These are phyloP conservation scores for Mortierella sp. DNA, from an alignment of 371 early-diverging fungal genomes.

Conservation along the genomic window DNA sequence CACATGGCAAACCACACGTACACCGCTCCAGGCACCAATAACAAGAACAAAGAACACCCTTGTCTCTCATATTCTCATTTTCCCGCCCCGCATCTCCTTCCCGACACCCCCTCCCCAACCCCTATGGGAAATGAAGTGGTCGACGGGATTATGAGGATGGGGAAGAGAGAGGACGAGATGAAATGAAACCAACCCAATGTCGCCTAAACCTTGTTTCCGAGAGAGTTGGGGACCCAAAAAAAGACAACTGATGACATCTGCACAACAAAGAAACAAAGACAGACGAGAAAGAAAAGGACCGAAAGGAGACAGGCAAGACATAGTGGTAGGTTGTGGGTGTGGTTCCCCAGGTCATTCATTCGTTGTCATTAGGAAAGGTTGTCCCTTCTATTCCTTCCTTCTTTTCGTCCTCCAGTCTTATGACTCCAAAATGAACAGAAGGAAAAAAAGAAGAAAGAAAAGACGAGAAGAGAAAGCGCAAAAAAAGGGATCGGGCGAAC, in stretches of 20 bases:
- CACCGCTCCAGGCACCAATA: constrained; percentile 4
- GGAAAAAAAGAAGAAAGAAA: not conserved
- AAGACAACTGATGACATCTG: not conserved
- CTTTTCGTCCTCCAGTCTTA: not conserved
- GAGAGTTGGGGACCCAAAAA: not conserved
- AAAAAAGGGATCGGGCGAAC: not conserved
- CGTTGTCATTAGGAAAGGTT: too few species aligned
- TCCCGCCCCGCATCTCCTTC: not conserved
- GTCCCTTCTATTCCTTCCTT: not conserved
- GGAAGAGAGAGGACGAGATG: not conserved
- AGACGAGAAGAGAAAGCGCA: too few species aligned
- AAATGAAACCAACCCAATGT: not conserved
- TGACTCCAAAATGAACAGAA: not conserved
- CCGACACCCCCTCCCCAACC: too few species aligned
- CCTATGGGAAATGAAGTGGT: not conserved
- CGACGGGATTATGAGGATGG: too few species aligned
- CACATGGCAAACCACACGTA: constrained; percentile 5
- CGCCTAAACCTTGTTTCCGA: constrained; percentile 7
- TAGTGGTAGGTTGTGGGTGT: too few species aligned
- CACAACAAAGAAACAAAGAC: not conserved
- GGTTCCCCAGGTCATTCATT: not conserved
- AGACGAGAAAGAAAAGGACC: not conserved
- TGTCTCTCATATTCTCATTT: not conserved
- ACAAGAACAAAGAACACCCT: not conserved
- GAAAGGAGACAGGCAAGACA: not conserved